A percentile compares a stretch with the other conserved stretches of the same genome.
Evolutionary conservation across 768 basidiomycete genomes (phyloP).

Genomic region (Trametes sanguinea): DNA sequence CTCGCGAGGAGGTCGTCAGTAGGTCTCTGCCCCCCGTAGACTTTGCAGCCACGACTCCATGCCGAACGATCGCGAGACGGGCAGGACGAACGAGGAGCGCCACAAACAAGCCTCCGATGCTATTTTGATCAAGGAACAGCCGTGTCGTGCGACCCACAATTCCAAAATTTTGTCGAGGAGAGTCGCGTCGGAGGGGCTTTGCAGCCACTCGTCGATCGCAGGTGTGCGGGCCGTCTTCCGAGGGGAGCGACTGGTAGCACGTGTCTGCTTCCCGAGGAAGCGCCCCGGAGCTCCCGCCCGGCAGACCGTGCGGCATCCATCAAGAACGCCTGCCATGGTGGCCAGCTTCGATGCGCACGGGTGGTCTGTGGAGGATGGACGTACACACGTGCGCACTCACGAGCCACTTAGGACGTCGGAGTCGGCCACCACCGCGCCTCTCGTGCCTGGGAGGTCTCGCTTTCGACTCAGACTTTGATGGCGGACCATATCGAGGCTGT

Average conservation of each 20-base stretch:
- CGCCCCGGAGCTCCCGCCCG: neutral
- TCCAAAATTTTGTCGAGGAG: neutral
- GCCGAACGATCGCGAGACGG: neutral
- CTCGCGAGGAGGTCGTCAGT: neutral
- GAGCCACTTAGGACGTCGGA: neutral
- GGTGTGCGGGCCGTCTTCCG: neutral
- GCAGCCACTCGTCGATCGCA: neutral
- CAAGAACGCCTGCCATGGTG: neutral
- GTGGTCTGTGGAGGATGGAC: neutral
- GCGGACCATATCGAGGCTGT: conserved; percentile 5
- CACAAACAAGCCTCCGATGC: neutral
- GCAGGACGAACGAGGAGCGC: neutral
- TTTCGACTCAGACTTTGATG: conserved; percentile 10
- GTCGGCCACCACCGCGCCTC: neutral
- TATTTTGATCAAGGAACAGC: conserved; percentile 2
- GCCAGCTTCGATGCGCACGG: neutral
- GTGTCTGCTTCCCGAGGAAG: neutral
- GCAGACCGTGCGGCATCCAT: neutral
- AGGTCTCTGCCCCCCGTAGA: neutral
- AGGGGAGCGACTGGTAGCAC: neutral
- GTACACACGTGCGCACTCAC: conserved; percentile 11
- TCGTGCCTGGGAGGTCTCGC: neutral
- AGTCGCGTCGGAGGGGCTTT: too few relatives aligned
- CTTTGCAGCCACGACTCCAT: neutral
- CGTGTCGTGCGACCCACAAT: neutral